Base-by-base conservation (phyloP, 169 alveolate species). In the Cryptosporidium sp. region DNA sequence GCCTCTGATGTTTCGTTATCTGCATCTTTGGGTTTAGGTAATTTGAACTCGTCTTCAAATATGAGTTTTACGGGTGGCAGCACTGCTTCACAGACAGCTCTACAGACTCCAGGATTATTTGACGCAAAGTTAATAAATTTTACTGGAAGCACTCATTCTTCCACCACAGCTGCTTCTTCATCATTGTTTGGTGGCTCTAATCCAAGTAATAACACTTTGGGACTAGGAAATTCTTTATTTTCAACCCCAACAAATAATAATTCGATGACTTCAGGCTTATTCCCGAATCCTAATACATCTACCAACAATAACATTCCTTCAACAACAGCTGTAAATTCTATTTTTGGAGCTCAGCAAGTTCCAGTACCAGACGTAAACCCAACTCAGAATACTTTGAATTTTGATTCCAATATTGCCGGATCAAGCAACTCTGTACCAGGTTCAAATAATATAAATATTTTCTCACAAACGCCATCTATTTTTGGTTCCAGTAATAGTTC, bases 121-220 rank as follows among this genome's bases (percentile, higher is more conserved):
- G 86, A 37, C n/a, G 26, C 44, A 29, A 60, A 58, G n/a, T 14
- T n/a, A 51, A 29, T 29, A 21, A 33, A 33, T 65, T 65, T 65
- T 23, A 14, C 23, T 16, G 72, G 72, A 23, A 65, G 26, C 18
- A 33, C 31, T 3, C 14, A n/a, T 10, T 18, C 51, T 18, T n/a
- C 72, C 29, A 73, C 39, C 16, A 16, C 3, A 4, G 35, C 16
- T 10, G 31, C 16, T 10, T 29, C 29, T 10, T 29, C 29, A 33
- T 56, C 86, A 33, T 37, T 73, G 48, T 73, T 73, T 60, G 70
- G 86, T 21, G 37, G 42, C 12, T 44, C 65, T 0, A 23, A 16
- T 37, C 26, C 72, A 37, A 37, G 14, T 35, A 37, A 65, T 39
- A 37, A 8, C 23, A 21, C 12, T 21, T 14, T 35, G 72, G 45